A percentile compares a stretch with the other conserved stretches of the same genome.
phyloP scores from a whole-genome alignment of 2,329 filamentous ascomycete species.

The Colletotrichum camelliae region DNA sequence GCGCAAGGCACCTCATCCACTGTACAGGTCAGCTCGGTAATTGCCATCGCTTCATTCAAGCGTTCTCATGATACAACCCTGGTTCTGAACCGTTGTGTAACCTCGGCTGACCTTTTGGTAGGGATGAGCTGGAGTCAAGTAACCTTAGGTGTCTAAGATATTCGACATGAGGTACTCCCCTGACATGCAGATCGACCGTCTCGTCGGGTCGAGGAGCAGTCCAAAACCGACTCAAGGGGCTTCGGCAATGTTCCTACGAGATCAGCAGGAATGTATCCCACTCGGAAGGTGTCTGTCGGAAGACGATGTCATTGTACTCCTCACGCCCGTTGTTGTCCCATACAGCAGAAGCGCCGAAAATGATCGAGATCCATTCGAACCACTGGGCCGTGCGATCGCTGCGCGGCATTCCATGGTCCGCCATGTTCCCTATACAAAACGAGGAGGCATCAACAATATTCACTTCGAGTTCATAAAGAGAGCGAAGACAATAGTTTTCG shows the following conservation, averaged over 20 bases:
- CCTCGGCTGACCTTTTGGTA: not conserved
- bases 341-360: conserved; percentile 44
- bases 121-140: not conserved
- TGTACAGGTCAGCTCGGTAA: not conserved
- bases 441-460: conserved; percentile 65
- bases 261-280: conserved; percentile 51
- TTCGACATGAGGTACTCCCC: conserved; percentile 12
- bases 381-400: conserved; percentile 68
- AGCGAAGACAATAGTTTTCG: conserved; percentile 65
- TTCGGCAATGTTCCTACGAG: conserved; percentile 40
- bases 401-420: conserved; percentile 65
- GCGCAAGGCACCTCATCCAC: not conserved
- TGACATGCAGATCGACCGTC: conserved; percentile 9
- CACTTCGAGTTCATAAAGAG: conserved; percentile 68
- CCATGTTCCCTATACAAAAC: conserved; percentile 74
- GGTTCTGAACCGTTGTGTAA: not conserved
- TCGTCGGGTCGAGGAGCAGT: not conserved
- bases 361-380: conserved; percentile 73
- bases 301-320: conserved; percentile 62
- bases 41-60: not conserved
- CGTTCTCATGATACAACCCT: not conserved
- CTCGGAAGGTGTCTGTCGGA: conserved; percentile 50
- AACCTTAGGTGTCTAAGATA: not conserved
- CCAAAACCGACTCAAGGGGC: not conserved
- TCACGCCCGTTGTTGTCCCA: conserved; percentile 62